These are phyloP conservation scores for Xylaria sp. DNA, from an alignment of 2,329 filamentous ascomycete genomes.

Conservation along the genomic window DNA sequence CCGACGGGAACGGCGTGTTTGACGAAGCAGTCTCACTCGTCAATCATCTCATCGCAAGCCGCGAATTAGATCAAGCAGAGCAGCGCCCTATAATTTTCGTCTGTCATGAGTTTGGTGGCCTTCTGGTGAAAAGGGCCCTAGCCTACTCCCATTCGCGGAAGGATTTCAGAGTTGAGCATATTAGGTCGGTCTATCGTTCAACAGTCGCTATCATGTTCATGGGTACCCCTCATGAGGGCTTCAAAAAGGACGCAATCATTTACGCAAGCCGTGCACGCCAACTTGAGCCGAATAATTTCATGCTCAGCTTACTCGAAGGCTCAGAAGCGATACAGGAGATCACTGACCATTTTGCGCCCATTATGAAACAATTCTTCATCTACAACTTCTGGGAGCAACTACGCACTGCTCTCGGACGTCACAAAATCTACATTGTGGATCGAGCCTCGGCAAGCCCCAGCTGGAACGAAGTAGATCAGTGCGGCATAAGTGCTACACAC, in stretches of 20 bases:
- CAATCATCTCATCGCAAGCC: slow-evolving; percentile 11
- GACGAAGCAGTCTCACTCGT: slow-evolving; percentile 18
- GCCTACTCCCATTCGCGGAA: slow-evolving; percentile 17
- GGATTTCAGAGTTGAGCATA: slow-evolving; percentile 14
- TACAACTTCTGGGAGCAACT: slow-evolving; percentile 22
- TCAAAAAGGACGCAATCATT: slow-evolving; percentile 12
- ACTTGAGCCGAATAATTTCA: slow-evolving; percentile 11
- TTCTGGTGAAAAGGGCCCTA: slow-evolving; percentile 20
- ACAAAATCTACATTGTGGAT: slow-evolving; percentile 13
- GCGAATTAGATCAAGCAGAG: slow-evolving; percentile 6
- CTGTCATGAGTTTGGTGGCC: slow-evolving; percentile 21
- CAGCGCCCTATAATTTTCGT: slow-evolving; percentile 16
- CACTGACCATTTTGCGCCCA: slow-evolving; percentile 15
- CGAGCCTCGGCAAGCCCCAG: slow-evolving; percentile 10
- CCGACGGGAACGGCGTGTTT: slow-evolving; percentile 7
- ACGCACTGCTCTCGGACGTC: slow-evolving; percentile 1
- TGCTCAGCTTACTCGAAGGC: slow-evolving; percentile 18
- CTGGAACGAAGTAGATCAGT: slow-evolving; percentile 22
- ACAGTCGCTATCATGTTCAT: slow-evolving; percentile 18
- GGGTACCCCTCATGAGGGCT: slow-evolving; percentile 19
- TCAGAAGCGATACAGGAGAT: slow-evolving; percentile 20
- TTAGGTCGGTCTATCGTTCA: slow-evolving; percentile 17
- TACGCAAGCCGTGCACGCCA: not conserved
- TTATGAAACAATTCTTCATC: slow-evolving; percentile 19
- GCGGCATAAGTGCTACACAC: slow-evolving; percentile 14